phyloP scores from a whole-genome alignment of 2,329 filamentous ascomycete species.

The Domatiomyces globalis region DNA sequence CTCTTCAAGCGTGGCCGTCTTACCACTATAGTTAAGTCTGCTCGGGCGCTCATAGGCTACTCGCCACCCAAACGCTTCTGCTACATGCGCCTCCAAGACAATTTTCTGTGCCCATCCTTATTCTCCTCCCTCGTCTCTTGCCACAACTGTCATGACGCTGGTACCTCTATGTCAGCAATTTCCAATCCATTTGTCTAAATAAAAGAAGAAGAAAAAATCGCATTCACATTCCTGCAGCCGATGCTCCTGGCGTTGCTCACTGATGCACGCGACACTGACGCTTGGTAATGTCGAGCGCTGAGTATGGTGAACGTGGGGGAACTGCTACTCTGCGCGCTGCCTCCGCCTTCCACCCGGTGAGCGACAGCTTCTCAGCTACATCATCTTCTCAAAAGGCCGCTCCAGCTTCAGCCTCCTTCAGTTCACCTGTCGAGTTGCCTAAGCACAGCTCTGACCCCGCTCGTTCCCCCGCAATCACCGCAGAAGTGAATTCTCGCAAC shows the following conservation, averaged over 20 bases:
- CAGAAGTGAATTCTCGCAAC: conserved; percentile 9
- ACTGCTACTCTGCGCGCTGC: conserved; percentile 18
- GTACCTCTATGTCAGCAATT: neutral
- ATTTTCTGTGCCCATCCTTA: neutral
- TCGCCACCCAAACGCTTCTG: neutral
- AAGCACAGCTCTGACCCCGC: neutral
- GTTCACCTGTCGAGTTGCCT: neutral
- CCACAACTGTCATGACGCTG: neutral
- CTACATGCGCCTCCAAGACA: neutral
- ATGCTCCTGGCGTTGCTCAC: neutral
- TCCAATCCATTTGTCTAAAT: neutral
- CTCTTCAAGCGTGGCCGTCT: neutral
- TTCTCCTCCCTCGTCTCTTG: neutral
- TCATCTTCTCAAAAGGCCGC: conserved; percentile 17
- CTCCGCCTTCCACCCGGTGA: conserved; percentile 20
- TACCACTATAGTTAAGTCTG: neutral
- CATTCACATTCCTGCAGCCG: neutral
- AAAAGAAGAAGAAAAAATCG: neutral
- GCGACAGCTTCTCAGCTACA: conserved; percentile 15
- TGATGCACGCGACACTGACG: conserved; percentile 1
- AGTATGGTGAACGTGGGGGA: conserved; percentile 25
- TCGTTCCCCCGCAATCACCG: neutral
- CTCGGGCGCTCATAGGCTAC: neutral
- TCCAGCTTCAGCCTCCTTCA: conserved; percentile 8
- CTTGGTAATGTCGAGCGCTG: conserved; percentile 17